phyloP scores from a whole-genome alignment of 2,329 filamentous ascomycete genomes.

The Penicillium sp. region DNA sequence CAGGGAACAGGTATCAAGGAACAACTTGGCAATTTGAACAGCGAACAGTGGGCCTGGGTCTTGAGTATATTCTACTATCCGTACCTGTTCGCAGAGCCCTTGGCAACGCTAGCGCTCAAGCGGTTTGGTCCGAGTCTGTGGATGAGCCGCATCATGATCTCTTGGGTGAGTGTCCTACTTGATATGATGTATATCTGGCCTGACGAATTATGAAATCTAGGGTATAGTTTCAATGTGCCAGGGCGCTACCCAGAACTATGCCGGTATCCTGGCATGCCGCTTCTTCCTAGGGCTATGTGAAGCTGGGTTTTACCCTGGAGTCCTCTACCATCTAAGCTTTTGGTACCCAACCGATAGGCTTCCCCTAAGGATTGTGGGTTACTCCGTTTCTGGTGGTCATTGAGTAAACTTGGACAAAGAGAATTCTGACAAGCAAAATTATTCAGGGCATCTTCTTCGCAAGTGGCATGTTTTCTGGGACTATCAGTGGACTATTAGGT shows the following conservation, averaged over 20 bases:
- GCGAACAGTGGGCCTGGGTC: slow-evolving; percentile 42
- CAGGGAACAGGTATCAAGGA: slow-evolving; percentile 42
- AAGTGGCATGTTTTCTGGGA: too few relatives aligned
- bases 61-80: slow-evolving; percentile 44
- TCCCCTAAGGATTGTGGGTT: slow-evolving; percentile 48
- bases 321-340: slow-evolving; percentile 47
- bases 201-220: too few relatives aligned
- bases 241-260: slow-evolving; percentile 36
- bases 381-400: slow-evolving; percentile 53
- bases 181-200: too few relatives aligned
- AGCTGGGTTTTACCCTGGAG: slow-evolving; percentile 45
- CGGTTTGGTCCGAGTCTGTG: slow-evolving; percentile 28
- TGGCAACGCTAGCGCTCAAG: slow-evolving; percentile 23
- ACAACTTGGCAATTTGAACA: slow-evolving; percentile 33
- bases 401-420: slow-evolving; percentile 55
- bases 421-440: too few relatives aligned
- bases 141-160: too few relatives aligned
- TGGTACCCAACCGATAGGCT: slow-evolving; percentile 50
- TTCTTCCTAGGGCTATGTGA: slow-evolving; percentile 33
- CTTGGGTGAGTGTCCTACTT: too few relatives aligned
- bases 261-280: slow-evolving; percentile 37
- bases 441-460: too few relatives aligned
- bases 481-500: too few relatives aligned
- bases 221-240: too few relatives aligned
- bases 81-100: slow-evolving; percentile 23